Base-by-base conservation (phyloP, 805 yeast species). In the Lachancea dasiensis region DNA sequence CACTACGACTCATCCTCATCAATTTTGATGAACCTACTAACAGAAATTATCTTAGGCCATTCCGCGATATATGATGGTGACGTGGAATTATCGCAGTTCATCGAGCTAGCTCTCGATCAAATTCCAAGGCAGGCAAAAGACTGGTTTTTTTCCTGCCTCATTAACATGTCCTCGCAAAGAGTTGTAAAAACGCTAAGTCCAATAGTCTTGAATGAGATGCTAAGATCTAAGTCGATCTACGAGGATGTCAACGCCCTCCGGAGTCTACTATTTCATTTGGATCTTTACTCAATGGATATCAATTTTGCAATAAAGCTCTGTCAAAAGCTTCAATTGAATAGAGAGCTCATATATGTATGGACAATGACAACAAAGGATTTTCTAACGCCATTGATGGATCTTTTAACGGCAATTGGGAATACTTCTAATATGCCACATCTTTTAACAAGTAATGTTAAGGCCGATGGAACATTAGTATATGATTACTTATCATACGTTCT, bases 221-320 rank as follows among this genome's bases (percentile, higher is more conserved):
- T 34, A 3, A 11, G 18, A 26, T 34, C 23, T 4, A 6, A 19
- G 5, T 17, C 27, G 13, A 10, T 15, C n/a, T 3, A 11, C 5
- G 17, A 34, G 6, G 26, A 26, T 20, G 18, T 20, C 7, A 11
- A 26, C 5, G 13, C 7, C 11, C 4, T 25, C 8, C 11, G 28
- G 18, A 15, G n/a, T 19, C 19, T 34, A 10, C 6, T 34, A n/a
- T 16, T 34, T 13, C 13, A 34, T 6, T 15, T 34, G 25, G 37
- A 34, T 26, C 19, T 27, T 13, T 6, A 18, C 28, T 8, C 52
- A 9, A 67, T 92, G 35, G 95, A 90, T 52, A 72, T 90, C 25
- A 95, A 90, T 58, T 63, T 79, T 16, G 78, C 95, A 0, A 68
- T 86, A 10, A 67, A 67, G 9, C 60, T 84, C 13, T 81, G 95